Evolutionary conservation across 2,329 filamentous ascomycete genomes (phyloP), one percentile per base, ranked within the genome.

Genomic region (Emmonsiellopsis sp.): DNA sequence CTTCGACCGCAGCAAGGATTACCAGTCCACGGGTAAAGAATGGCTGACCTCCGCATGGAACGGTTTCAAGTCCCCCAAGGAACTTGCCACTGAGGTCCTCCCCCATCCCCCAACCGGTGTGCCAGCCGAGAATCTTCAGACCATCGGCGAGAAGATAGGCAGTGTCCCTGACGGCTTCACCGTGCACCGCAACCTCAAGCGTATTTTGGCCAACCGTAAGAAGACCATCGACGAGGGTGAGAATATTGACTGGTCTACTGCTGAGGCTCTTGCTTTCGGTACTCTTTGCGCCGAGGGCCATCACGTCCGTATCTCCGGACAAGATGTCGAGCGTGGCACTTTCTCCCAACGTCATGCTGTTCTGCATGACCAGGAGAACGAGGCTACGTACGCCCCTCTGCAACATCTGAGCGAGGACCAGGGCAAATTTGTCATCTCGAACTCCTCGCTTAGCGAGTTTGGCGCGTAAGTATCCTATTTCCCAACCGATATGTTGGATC

Each of bases 1-100:
- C 76, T 98, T 97, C 73, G 81, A 89, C 65, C 90, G 92, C 74
- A 95, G 91, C 74, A 97, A 94, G 75, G 92, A 98, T 66, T 98
- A 98, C 75, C 87, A 92, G 72, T 89, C 93, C 45, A 94, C 88
- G 41, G 88, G 91, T 61, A 95, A 95, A 76, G 93, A 98, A 75
- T 98, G 93, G 93, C 84, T 95, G 62, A 97, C 93, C 7, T 96
- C 91, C 50, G 92, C 93, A 54, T 98, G 93, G 93, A 95, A 98
- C 76, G 92, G 92, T 58, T 97, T 98, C 84, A 97, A 97, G 78
- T 95, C 91, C 34, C 93, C 93, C 65, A 97, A 96, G 79, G 93
- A 98, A 62, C 79, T 98, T 58, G 91, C 92, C 34, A 93, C 86
- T 26, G 93, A 98, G 76, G 84, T 97, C 45, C 79, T 98, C 50